Evolutionary conservation across 2,329 filamentous ascomycete species (phyloP).

Genomic region (Pyrenophora graminea): DNA sequence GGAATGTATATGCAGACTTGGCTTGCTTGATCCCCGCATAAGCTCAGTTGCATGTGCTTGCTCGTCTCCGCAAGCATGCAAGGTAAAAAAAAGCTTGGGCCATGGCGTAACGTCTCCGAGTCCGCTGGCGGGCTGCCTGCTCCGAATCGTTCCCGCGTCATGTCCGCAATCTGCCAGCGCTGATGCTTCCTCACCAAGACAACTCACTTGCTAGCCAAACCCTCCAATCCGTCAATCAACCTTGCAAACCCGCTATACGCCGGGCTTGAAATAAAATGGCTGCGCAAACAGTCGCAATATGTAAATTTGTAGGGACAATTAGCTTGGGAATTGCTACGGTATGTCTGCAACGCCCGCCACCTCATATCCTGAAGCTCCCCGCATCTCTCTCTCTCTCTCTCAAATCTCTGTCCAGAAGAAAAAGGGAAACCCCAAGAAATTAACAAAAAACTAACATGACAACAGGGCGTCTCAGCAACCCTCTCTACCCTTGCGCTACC

Average conservation of each 20-base stretch:
- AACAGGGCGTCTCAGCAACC: conserved; percentile 85
- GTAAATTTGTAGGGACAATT: conserved; percentile 92
- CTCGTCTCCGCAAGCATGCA: not conserved
- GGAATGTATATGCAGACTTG: not conserved
- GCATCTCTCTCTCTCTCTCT: no score
- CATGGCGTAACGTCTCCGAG: not conserved
- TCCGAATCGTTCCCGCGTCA: conserved; percentile 8
- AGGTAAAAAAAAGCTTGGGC: conserved; percentile 6
- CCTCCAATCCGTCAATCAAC: not conserved
- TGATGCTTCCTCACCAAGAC: conserved; percentile 22
- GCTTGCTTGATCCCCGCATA: not conserved
- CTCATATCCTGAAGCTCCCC: conserved; percentile 3
- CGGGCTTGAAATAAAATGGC: conserved; percentile 51
- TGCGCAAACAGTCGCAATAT: conserved; percentile 72
- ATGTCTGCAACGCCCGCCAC: conserved; percentile 48
- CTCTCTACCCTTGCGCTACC: conserved; percentile 78
- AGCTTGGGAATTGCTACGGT: conserved; percentile 88
- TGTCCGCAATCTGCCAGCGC: conserved; percentile 23
- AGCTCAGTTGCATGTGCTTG: not conserved
- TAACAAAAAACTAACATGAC: conserved; percentile 1
- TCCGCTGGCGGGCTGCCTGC: not conserved
- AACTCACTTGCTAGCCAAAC: not conserved
- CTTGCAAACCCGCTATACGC: not conserved
- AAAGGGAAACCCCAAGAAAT: not conserved
- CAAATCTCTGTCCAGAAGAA: no score